Percentiles rank a stretch among this genome's conserved stretches.
These are phyloP conservation scores for Aegilops bicornis DNA, from an alignment of 176 grass and related monocot species.

Conservation along the genomic window DNA sequence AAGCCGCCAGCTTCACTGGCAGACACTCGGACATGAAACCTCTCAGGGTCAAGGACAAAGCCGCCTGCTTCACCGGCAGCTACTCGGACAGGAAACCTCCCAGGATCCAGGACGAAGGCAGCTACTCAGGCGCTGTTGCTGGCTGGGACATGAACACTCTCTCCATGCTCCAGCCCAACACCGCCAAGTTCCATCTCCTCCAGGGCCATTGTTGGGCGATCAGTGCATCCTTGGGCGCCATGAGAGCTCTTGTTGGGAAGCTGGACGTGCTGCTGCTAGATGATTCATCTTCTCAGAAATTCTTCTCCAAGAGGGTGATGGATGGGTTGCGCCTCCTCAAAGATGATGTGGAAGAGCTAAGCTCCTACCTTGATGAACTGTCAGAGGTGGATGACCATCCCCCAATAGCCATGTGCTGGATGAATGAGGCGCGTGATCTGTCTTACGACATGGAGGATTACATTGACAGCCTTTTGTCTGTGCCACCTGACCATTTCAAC, in stretches of 20 bases:
- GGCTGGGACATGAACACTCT: slow-evolving; percentile 52
- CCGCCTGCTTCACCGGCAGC: not conserved
- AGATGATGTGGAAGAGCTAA: not conserved
- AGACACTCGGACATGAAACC: no score
- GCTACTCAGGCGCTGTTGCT: not conserved
- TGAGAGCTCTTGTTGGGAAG: not conserved
- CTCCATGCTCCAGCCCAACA: slow-evolving; percentile 45
- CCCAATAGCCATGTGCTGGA: not conserved
- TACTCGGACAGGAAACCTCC: no score
- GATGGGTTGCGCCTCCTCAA: not conserved
- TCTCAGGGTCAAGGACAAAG: not conserved
- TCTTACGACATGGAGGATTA: not conserved
- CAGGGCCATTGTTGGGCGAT: slow-evolving; percentile 24
- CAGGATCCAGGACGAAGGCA: not conserved
- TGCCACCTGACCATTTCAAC: not conserved
- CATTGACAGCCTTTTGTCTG: not conserved
- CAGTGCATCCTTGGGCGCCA: not conserved
- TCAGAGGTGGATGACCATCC: not conserved
- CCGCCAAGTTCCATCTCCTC: slow-evolving; percentile 61
- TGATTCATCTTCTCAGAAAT: not conserved
- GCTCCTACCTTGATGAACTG: not conserved
- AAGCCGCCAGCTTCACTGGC: no score
- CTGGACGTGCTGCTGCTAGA: not conserved
- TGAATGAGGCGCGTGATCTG: not conserved
- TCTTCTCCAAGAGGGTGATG: not conserved